Conservation (phyloP, 2,329 filamentous ascomycete species). For the Dryadomyces sulphureus region DNA sequence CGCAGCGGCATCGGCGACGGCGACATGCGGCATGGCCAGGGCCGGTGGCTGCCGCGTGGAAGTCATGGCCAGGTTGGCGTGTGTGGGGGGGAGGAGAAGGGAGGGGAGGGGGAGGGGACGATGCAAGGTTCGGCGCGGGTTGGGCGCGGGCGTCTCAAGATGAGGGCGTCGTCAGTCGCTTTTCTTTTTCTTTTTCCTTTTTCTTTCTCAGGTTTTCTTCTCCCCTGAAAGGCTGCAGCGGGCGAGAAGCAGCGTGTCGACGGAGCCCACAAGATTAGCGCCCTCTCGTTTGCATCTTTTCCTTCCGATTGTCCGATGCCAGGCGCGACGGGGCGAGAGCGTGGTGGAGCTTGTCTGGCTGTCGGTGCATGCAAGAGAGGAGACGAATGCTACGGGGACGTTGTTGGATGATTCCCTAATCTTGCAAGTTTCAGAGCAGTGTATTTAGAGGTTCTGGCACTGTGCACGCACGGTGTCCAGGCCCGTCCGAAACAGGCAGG, state of each 20-base stretch:
- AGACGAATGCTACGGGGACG: no score
- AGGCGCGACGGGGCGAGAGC: neutral
- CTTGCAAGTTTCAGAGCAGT: no score
- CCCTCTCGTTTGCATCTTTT: neutral
- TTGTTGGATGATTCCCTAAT: neutral
- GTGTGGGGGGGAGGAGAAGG: neutral
- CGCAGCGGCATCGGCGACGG: neutral
- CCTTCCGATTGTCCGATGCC: neutral
- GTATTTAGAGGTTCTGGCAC: no score
- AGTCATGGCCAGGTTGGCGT: neutral
- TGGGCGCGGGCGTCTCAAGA: neutral
- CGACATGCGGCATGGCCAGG: neutral
- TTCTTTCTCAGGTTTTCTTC: neutral
- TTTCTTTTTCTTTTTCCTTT: neutral
- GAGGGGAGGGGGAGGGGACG: neutral
- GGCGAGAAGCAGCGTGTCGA: neutral
- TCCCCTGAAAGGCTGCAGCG: neutral
- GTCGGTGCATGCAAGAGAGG: no score
- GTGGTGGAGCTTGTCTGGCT: neutral
- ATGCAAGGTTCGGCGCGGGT: neutral
- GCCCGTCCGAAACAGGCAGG: no score
- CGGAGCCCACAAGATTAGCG: neutral
- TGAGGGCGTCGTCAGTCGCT: neutral
- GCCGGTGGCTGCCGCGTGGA: neutral
- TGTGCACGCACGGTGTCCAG: no score